phyloP scores from a whole-genome alignment of 257 asterid genomes.

The Handroanthus guayacan region DNA sequence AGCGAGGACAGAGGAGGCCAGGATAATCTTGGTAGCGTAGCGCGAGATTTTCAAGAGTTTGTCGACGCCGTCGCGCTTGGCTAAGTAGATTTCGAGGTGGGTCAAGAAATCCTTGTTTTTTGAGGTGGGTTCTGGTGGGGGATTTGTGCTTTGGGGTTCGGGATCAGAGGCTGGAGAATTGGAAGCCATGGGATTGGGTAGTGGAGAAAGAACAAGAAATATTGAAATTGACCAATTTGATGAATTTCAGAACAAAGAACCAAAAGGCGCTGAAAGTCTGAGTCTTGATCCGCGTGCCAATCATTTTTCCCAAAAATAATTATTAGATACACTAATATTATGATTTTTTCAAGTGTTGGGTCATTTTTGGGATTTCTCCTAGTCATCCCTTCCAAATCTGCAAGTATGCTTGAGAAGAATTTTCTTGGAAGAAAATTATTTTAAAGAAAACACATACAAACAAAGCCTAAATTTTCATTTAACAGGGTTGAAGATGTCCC shows the following conservation, averaged over 20 bases:
- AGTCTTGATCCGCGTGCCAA: conserved; percentile 16
- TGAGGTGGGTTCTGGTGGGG: conserved; percentile 31
- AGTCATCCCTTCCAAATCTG: too few species aligned
- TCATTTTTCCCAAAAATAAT: too few species aligned
- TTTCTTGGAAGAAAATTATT: too few species aligned
- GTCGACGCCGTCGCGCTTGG: conserved; percentile 95
- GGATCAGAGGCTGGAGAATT: conserved; percentile 33
- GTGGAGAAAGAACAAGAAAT: conserved; percentile 7
- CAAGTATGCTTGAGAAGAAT: too few species aligned
- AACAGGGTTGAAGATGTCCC: too few species aligned
- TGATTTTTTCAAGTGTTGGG: too few species aligned
- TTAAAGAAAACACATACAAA: too few species aligned
- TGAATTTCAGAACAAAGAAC: not conserved
- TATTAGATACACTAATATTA: too few species aligned
- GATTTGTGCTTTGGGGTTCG: conserved; percentile 21
- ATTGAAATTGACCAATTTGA: conserved; percentile 6
- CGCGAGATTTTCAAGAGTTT: conserved; percentile 86
- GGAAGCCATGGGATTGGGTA: conserved; percentile 54
- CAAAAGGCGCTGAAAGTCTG: not conserved
- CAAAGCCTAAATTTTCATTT: too few species aligned
- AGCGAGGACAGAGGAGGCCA: conserved; percentile 63
- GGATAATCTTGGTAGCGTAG: conserved; percentile 80
- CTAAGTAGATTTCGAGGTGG: conserved; percentile 79
- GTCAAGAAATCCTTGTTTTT: conserved; percentile 58
- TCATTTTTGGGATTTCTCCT: too few species aligned